Conservation (phyloP, 1,284 basidiomycete genomes). For the Marasmius oreades region DNA sequence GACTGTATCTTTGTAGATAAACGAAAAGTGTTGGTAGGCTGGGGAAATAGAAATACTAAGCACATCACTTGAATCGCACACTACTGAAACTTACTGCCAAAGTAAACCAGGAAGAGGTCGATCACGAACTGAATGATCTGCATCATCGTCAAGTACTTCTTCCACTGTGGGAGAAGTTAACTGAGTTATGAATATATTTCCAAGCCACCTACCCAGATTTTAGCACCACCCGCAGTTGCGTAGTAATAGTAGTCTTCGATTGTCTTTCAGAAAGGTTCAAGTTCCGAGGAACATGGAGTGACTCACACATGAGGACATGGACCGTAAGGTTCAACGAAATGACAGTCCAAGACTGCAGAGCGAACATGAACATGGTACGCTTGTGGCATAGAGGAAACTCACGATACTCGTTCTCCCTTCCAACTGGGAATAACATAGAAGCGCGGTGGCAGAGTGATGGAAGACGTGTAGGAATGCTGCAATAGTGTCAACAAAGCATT, state of each 20-base stretch:
- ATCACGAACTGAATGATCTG: slow-evolving; percentile 96
- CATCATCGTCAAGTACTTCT: slow-evolving; percentile 92
- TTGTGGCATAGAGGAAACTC: slow-evolving; percentile 26
- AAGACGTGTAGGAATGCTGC: slow-evolving; percentile 96
- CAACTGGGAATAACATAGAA: slow-evolving; percentile 92
- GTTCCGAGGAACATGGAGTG: neutral
- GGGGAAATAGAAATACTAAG: slow-evolving; percentile 13
- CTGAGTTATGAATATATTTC: slow-evolving; percentile 8
- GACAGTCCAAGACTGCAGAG: slow-evolving; percentile 87
- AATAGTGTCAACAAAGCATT: neutral
- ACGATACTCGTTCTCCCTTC: slow-evolving; percentile 91
- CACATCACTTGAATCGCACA: slow-evolving; percentile 8
- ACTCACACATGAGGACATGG: slow-evolving; percentile 97
- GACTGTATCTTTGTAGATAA: slow-evolving; percentile 51
- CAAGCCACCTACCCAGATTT: slow-evolving; percentile 79
- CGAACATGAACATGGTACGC: slow-evolving; percentile 10
- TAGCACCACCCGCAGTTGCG: slow-evolving; percentile 92
- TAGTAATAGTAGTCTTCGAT: slow-evolving; percentile 92
- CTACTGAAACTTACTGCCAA: slow-evolving; percentile 71
- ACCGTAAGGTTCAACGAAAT: slow-evolving; percentile 92
- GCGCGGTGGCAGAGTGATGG: slow-evolving; percentile 97
- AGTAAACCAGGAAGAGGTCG: slow-evolving; percentile 88
- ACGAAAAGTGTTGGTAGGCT: slow-evolving; percentile 85
- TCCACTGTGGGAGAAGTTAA: slow-evolving; percentile 64
- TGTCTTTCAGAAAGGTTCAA: slow-evolving; percentile 9